A percentile compares a stretch with the other conserved stretches of the same genome.
Evolutionary conservation across 2,329 filamentous ascomycete genomes (phyloP).

Genomic region (Macroventuria anomochaeta): DNA sequence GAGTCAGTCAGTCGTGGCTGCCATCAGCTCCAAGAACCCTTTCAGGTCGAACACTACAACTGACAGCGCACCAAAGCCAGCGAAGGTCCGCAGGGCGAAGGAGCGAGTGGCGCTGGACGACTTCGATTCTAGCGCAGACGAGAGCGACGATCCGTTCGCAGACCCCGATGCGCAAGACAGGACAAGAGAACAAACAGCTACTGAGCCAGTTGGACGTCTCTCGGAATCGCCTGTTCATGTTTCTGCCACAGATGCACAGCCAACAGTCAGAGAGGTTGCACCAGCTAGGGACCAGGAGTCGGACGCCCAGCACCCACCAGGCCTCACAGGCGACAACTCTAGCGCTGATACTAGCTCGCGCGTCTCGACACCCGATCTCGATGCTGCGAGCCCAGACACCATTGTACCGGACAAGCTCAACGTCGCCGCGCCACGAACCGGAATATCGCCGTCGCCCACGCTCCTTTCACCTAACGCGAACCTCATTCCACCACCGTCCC

Average conservation of each 20-base stretch:
- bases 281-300: slow-evolving; percentile 35
- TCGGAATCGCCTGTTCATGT: slow-evolving; percentile 74
- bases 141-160: slow-evolving; percentile 54
- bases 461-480: slow-evolving; percentile 27
- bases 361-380: slow-evolving; percentile 44
- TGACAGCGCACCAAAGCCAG: slow-evolving; percentile 59
- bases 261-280: slow-evolving; percentile 29
- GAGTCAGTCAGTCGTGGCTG: slow-evolving; percentile 27
- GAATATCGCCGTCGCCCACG: slow-evolving; percentile 32
- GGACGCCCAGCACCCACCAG: slow-evolving; percentile 60
- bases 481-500: slow-evolving; percentile 33
- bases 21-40: slow-evolving; percentile 41
- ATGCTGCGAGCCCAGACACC: slow-evolving; percentile 39
- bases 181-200: slow-evolving; percentile 21
- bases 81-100: slow-evolving; percentile 65
- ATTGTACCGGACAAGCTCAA: slow-evolving; percentile 34
- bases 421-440: slow-evolving; percentile 25
- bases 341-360: slow-evolving; percentile 64
- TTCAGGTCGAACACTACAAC: slow-evolving; percentile 42
- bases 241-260: slow-evolving; percentile 61
- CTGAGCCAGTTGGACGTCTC: slow-evolving; percentile 46
- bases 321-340: slow-evolving; percentile 73
- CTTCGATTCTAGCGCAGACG: slow-evolving; percentile 65
- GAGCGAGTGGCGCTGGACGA: slow-evolving; percentile 72
- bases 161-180: slow-evolving; percentile 47